Evolutionary conservation across 352 stramenopile species (phyloP).

Genomic region (Phytophthora sansomeana): DNA sequence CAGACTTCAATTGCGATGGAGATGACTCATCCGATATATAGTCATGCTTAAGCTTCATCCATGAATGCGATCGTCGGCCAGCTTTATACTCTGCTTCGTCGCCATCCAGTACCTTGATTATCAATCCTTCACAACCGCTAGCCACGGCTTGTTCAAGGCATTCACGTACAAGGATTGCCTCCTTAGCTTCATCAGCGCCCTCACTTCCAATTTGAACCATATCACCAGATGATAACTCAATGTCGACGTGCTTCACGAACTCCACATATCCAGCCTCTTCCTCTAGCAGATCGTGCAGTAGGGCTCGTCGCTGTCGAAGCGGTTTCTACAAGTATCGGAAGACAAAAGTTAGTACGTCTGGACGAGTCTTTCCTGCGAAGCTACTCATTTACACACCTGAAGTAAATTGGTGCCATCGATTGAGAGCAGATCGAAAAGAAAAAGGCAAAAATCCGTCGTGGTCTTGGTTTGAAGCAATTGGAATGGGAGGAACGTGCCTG

Average conservation of each 20-base stretch:
- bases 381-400: constrained; percentile 32
- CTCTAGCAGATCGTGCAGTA: constrained; percentile 44
- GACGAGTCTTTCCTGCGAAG: not conserved
- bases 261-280: constrained; percentile 57
- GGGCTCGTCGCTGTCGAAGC: constrained; percentile 52
- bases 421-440: constrained; percentile 78
- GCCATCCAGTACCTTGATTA: constrained; percentile 74
- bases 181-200: not conserved
- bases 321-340: constrained; percentile 32
- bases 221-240: constrained; percentile 34
- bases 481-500: constrained; percentile 66
- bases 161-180: constrained; percentile 28
- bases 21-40: constrained; percentile 53
- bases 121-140: constrained; percentile 80
- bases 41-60: constrained; percentile 90
- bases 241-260: constrained; percentile 70
- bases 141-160: constrained; percentile 63
- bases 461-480: constrained; percentile 83
- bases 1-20: constrained; percentile 9
- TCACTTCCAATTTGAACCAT: not conserved
- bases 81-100: constrained; percentile 68
- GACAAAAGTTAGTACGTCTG: not conserved
- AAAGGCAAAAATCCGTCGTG: constrained; percentile 79
- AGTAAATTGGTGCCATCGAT: constrained; percentile 59
- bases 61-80: constrained; percentile 75